These are phyloP conservation scores for Chrysosporium queenslandicum DNA, from an alignment of 2,329 filamentous ascomycete species.

Conservation along the genomic window DNA sequence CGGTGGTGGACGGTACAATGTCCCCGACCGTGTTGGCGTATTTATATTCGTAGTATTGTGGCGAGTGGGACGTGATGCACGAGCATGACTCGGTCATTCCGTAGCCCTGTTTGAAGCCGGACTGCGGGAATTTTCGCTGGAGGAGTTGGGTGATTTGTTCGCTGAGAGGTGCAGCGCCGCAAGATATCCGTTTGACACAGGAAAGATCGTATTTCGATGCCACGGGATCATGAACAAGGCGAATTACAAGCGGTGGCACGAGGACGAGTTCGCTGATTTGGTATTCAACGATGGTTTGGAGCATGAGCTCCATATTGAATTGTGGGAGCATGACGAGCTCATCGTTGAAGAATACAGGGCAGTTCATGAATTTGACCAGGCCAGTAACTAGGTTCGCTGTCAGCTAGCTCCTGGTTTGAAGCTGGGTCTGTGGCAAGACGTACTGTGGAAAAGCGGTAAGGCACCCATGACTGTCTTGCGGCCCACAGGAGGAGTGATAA, in stretches of 20 bases:
- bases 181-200: constrained; percentile 45
- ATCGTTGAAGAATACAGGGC: constrained; percentile 53
- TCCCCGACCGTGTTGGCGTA: constrained; percentile 41
- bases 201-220: constrained; percentile 37
- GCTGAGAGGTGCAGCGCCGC: constrained; percentile 48
- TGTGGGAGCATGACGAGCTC: constrained; percentile 54
- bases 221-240: constrained; percentile 44
- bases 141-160: constrained; percentile 41
- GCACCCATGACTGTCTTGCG: constrained; percentile 46
- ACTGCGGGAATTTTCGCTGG: constrained; percentile 46
- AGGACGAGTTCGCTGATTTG: constrained; percentile 47
- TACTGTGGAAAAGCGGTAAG: constrained; percentile 50
- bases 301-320: constrained; percentile 54
- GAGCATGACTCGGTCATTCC: constrained; percentile 40
- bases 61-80: constrained; percentile 52
- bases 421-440: neutral
- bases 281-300: constrained; percentile 44
- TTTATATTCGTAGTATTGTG: constrained; percentile 40
- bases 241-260: constrained; percentile 39
- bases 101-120: constrained; percentile 52
- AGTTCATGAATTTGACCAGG: constrained; percentile 52
- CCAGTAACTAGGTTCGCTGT: constrained; percentile 41
- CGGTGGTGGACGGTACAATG: constrained; percentile 38
- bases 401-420: neutral
- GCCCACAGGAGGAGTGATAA: constrained; percentile 37